phyloP scores from a whole-genome alignment of 2,329 filamentous ascomycete genomes.

The Phyllosticta capitalensis region DNA sequence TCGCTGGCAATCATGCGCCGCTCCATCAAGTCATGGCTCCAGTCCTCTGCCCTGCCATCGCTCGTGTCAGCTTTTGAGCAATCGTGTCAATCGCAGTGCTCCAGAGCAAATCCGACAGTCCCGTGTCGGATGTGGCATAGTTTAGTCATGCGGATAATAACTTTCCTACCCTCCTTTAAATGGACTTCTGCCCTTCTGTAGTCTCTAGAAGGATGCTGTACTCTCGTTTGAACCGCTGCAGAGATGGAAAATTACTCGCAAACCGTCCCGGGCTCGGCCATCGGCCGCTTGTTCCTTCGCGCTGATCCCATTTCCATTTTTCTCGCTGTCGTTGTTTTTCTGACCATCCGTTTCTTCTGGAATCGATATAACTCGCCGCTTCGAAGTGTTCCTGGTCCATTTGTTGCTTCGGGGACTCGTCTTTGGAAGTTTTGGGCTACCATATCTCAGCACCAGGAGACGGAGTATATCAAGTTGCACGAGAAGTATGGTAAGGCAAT shows the following conservation, averaged over 20 bases:
- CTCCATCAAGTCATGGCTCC: neutral
- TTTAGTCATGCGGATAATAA: neutral
- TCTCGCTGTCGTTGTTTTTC: neutral
- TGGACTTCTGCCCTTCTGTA: neutral
- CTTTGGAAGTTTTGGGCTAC: conserved; percentile 65
- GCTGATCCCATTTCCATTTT: conserved; percentile 2
- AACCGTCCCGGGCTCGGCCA: neutral
- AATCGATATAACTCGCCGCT: conserved; percentile 6
- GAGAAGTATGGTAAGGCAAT: conserved; percentile 53
- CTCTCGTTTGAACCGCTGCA: neutral
- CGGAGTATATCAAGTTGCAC: conserved; percentile 54
- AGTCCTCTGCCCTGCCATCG: neutral
- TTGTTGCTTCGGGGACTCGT: conserved; percentile 37
- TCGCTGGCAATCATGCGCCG: neutral
- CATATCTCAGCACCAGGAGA: conserved; percentile 46
- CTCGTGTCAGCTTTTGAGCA: neutral
- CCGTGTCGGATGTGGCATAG: neutral
- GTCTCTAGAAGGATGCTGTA: neutral
- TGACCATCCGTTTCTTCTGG: neutral
- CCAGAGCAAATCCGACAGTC: neutral
- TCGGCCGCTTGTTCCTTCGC: neutral
- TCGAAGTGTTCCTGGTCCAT: conserved; percentile 47
- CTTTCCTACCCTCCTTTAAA: neutral
- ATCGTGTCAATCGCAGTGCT: neutral
- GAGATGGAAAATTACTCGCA: neutral